phyloP scores from a whole-genome alignment of 202 grass and related monocot species.

The Elaeis oleifera region DNA sequence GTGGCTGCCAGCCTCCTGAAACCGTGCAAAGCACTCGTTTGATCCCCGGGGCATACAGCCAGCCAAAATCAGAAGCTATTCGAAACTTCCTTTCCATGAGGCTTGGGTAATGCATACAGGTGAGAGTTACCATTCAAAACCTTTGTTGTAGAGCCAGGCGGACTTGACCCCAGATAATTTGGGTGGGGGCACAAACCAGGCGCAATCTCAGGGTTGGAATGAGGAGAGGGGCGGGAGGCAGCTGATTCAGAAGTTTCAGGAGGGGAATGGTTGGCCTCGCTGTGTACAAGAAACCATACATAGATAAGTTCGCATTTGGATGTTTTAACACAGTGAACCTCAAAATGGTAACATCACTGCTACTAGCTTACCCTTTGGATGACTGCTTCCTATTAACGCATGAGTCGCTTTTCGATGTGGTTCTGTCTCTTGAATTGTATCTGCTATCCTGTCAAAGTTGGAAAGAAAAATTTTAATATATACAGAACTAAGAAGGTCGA shows the following conservation, averaged over 20 bases:
- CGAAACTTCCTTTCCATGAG: constrained; percentile 20
- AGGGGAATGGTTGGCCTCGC: constrained; percentile 18
- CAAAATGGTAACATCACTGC: neutral
- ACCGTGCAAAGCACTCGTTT: no score
- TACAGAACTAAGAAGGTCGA: neutral
- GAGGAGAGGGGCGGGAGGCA: constrained; percentile 15
- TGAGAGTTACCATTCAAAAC: constrained; percentile 19
- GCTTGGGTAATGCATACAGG: constrained; percentile 25
- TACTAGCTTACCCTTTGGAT: constrained; percentile 24
- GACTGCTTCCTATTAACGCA: constrained; percentile 40
- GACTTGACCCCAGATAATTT: constrained; percentile 17
- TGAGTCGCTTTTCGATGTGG: constrained; percentile 50
- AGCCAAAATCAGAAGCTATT: neutral
- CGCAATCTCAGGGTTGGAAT: constrained; percentile 21
- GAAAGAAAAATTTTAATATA: constrained; percentile 12
- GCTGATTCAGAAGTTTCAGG: constrained; percentile 22
- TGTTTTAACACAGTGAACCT: no score
- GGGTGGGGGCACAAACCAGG: constrained; percentile 18
- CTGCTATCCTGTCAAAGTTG: constrained; percentile 38
- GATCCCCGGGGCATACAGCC: neutral
- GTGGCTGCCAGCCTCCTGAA: neutral
- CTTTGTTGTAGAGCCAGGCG: neutral
- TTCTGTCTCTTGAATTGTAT: constrained; percentile 34
- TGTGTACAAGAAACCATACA: constrained; percentile 11
- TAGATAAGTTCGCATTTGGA: neutral